Conservation (phyloP, 2,329 filamentous ascomycete species). For the Colletotrichum eleusines region DNA sequence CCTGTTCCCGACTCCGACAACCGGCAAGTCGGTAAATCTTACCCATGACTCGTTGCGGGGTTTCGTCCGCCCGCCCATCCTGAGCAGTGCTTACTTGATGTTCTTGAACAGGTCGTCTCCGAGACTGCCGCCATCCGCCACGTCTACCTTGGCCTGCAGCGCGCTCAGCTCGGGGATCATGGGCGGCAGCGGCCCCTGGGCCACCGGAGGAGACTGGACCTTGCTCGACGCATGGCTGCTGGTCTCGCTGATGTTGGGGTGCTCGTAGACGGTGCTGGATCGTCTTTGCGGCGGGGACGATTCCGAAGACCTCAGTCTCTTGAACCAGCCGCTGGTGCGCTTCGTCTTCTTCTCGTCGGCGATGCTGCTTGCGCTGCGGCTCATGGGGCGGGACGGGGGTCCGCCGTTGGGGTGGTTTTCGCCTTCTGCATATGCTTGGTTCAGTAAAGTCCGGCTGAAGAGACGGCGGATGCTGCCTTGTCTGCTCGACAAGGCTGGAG, state of each 20-base stretch:
- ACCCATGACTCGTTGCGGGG: constrained; percentile 1
- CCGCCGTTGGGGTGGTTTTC: constrained; percentile 57
- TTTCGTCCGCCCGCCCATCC: not conserved
- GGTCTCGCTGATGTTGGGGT: constrained; percentile 45
- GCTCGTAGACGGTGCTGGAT: constrained; percentile 58
- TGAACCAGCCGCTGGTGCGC: constrained; percentile 71
- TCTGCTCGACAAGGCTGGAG: constrained; percentile 64
- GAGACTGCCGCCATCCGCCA: constrained; percentile 58
- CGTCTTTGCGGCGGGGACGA: constrained; percentile 53
- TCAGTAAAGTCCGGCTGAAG: constrained; percentile 68
- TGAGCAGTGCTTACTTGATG: constrained; percentile 60
- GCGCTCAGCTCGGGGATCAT: constrained; percentile 71
- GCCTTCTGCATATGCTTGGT: constrained; percentile 64
- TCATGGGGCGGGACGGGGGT: constrained; percentile 59
- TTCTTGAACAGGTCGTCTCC: constrained; percentile 69
- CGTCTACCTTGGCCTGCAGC: constrained; percentile 62
- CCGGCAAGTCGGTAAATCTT: constrained; percentile 22
- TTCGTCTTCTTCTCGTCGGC: constrained; percentile 66
- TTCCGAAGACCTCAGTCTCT: constrained; percentile 61
- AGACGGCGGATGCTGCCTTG: constrained; percentile 69
- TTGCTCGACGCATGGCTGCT: constrained; percentile 45
- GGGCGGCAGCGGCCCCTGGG: constrained; percentile 65
- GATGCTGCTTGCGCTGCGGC: constrained; percentile 62
- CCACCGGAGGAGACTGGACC: constrained; percentile 42
- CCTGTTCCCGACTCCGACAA: constrained; percentile 36